Conservation (phyloP, 208 protist species). For the Leishmania aethiopica region DNA sequence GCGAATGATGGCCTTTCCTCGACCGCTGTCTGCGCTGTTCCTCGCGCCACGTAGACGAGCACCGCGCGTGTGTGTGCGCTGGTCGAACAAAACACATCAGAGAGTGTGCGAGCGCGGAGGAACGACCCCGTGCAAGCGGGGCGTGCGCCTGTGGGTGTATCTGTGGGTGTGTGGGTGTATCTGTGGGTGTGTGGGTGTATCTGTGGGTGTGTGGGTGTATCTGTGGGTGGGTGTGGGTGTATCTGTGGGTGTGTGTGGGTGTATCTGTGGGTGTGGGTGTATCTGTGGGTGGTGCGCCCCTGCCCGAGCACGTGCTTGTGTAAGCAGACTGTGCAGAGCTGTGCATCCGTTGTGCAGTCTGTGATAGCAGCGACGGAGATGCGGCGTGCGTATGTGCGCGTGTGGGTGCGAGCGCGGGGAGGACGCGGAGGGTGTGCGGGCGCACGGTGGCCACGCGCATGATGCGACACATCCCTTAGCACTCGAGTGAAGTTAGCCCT, state of each 20-base stretch:
- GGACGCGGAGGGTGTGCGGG: background rate
- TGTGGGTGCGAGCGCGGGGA: no score
- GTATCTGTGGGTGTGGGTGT: no score
- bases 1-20: no score
- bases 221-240: no score
- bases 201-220: no score
- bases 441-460: background rate
- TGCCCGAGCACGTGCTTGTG: conserved; percentile 18
- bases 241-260: no score
- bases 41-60: no score
- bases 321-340: conserved; percentile 26
- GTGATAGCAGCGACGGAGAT: conserved; percentile 36
- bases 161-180: background rate
- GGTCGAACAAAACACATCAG: background rate
- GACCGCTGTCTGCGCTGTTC: background rate
- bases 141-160: no score
- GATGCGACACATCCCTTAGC: conserved; percentile 23
- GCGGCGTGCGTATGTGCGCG: background rate
- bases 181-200: background rate
- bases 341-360: conserved; percentile 9
- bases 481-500: conserved; percentile 29
- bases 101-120: background rate
- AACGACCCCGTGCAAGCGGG: background rate
- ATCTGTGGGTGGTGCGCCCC: background rate
- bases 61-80: background rate